A percentile compares a stretch with the other conserved stretches of the same genome.
These are phyloP conservation scores for Aspergillus pseudotamarii DNA, from an alignment of 2,329 filamentous ascomycete species.

Conservation along the genomic window DNA sequence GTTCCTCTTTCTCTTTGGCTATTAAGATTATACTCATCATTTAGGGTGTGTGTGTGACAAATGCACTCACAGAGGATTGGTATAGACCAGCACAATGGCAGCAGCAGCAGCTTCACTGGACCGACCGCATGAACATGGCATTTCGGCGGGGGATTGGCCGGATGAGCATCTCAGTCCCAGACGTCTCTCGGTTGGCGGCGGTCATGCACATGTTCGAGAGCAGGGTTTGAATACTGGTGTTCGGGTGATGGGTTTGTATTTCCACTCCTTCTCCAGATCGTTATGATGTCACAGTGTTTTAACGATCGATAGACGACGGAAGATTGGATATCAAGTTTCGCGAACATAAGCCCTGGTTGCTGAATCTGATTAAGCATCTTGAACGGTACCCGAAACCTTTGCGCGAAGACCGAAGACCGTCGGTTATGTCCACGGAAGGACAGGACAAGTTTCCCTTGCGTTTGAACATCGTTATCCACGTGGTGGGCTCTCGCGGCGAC, in stretches of 20 bases:
- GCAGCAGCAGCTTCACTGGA: neutral
- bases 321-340: conserved; percentile 80
- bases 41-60: neutral
- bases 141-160: conserved; percentile 16
- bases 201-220: conserved; percentile 1
- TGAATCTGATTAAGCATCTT: conserved; percentile 64
- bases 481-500: conserved; percentile 74
- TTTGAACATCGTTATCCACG: conserved; percentile 71
- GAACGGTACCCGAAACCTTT: conserved; percentile 13
- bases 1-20: neutral
- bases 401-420: conserved; percentile 8
- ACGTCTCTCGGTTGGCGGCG: neutral
- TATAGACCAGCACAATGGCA: neutral
- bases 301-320: conserved; percentile 62
- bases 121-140: neutral
- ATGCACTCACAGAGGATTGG: neutral
- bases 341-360: conserved; percentile 67
- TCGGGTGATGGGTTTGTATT: conserved; percentile 20
- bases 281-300: neutral
- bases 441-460: conserved; percentile 15
- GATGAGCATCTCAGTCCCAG: conserved; percentile 1
- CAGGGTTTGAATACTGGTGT: conserved; percentile 21
- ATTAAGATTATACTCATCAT: neutral
- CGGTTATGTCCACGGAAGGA: neutral
- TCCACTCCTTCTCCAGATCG: neutral